Percentiles rank a stretch among this genome's conserved stretches.
Conservation (phyloP, 1,284 basidiomycete genomes). For the Malassezia arunalokei region DNA sequence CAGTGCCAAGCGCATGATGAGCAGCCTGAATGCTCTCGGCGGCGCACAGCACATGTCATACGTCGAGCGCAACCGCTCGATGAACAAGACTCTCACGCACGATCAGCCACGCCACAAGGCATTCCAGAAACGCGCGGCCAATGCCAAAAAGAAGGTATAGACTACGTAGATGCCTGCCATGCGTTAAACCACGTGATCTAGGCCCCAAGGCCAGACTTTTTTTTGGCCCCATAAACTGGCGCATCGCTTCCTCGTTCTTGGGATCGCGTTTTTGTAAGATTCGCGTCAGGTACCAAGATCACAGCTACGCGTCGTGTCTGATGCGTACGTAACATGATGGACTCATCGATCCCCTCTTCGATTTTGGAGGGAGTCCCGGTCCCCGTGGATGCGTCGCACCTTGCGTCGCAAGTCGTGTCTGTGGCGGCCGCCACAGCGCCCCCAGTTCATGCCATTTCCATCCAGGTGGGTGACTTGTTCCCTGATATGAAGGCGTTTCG, state of each 20-base stretch:
- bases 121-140: conserved; percentile 33
- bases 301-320: too few species aligned
- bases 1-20: conserved; percentile 36
- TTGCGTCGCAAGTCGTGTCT: neutral
- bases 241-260: too few species aligned
- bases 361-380: conserved; percentile 12
- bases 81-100: conserved; percentile 40
- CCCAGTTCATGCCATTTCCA: conserved; percentile 5
- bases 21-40: conserved; percentile 43
- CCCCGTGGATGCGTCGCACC: neutral
- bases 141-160: conserved; percentile 1
- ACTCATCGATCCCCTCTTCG: conserved; percentile 11
- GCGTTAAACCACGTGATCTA: too few species aligned
- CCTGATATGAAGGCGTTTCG: conserved; percentile 18
- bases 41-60: conserved; percentile 47
- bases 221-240: too few species aligned
- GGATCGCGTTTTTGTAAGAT: too few species aligned
- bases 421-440: neutral
- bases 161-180: too few species aligned
- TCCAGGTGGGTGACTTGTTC: conserved; percentile 15
- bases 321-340: neutral
- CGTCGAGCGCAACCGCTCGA: conserved; percentile 43
- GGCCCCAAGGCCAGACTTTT: too few species aligned
- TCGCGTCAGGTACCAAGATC: too few species aligned
- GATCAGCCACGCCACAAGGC: conserved; percentile 33